Evolutionary conservation across 164 flowering plant genomes (phyloP).

Genomic region (Echeveria elegans): DNA sequence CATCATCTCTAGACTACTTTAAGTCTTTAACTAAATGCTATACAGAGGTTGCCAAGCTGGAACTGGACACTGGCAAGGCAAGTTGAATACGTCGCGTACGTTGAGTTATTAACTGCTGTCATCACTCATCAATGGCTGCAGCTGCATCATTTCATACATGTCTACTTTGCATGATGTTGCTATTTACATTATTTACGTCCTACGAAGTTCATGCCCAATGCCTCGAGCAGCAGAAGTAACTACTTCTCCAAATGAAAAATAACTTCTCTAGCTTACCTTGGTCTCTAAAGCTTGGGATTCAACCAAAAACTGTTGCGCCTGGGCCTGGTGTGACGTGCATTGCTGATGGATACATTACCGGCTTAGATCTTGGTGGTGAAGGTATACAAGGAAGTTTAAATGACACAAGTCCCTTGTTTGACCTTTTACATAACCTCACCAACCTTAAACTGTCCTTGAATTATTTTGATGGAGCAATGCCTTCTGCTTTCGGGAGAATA

Average conservation of each 20-base stretch:
- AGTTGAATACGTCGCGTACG: too few species aligned
- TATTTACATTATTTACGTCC: background rate
- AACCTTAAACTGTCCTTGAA: slow-evolving; percentile 8
- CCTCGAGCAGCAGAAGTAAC: slow-evolving; percentile 3
- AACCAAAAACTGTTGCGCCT: slow-evolving; percentile 12
- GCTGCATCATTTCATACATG: too few species aligned
- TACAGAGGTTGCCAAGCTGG: too few species aligned
- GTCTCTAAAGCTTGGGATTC: slow-evolving; percentile 11
- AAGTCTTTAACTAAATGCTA: too few species aligned
- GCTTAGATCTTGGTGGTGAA: slow-evolving; percentile 15
- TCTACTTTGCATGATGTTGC: background rate
- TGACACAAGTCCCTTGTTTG: slow-evolving; percentile 16
- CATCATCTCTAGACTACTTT: too few species aligned
- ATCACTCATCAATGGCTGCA: background rate
- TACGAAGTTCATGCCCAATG: background rate
- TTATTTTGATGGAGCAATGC: too few species aligned
- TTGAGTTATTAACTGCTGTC: too few species aligned
- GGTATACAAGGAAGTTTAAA: slow-evolving; percentile 11
- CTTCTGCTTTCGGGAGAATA: too few species aligned
- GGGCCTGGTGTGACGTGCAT: slow-evolving; percentile 13
- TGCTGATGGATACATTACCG: slow-evolving; percentile 12
- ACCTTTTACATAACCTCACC: slow-evolving; percentile 10
- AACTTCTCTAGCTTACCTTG: background rate
- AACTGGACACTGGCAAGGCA: too few species aligned
- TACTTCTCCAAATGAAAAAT: slow-evolving; percentile 6